These are phyloP conservation scores for Lachancea quebecensis DNA, from an alignment of 805 yeast genomes.

Conservation along the genomic window DNA sequence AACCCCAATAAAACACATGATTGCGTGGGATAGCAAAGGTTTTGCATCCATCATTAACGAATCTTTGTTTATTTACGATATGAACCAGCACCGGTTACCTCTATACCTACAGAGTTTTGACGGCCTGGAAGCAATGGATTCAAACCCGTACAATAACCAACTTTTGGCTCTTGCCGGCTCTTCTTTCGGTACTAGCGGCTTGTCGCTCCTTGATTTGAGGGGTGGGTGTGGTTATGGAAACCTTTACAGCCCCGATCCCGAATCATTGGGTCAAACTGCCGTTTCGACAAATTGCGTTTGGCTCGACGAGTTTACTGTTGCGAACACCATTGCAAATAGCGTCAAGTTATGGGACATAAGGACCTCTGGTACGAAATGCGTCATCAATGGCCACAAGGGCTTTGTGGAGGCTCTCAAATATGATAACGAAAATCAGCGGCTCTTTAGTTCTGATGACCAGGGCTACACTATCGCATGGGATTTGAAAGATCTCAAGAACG, in stretches of 20 bases:
- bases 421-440: constrained; percentile 9
- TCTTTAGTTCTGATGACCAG: constrained; percentile 20
- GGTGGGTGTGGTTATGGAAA: constrained; percentile 22
- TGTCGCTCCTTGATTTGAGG: constrained; percentile 67
- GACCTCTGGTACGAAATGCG: constrained; percentile 15
- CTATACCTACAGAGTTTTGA: constrained; percentile 20
- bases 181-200: constrained; percentile 64
- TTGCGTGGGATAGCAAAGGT: constrained; percentile 23
- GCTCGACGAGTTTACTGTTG: constrained; percentile 20
- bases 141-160: constrained; percentile 36
- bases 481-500: constrained; percentile 11
- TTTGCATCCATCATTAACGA: constrained; percentile 61
- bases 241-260: constrained; percentile 19
- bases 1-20: constrained; percentile 18
- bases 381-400: constrained; percentile 20
- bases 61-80: constrained; percentile 72
- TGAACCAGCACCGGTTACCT: constrained; percentile 38
- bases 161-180: constrained; percentile 47
- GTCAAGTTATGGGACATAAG: constrained; percentile 26
- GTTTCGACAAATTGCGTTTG: constrained; percentile 18
- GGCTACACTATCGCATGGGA: constrained; percentile 25
- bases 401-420: constrained; percentile 16
- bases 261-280: constrained; percentile 5
- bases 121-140: constrained; percentile 20
- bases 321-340: constrained; percentile 16